A percentile compares a stretch with the other conserved stretches of the same genome.
Conservation (phyloP, 176 grass and related monocot genomes). For the Carex parvula region DNA sequence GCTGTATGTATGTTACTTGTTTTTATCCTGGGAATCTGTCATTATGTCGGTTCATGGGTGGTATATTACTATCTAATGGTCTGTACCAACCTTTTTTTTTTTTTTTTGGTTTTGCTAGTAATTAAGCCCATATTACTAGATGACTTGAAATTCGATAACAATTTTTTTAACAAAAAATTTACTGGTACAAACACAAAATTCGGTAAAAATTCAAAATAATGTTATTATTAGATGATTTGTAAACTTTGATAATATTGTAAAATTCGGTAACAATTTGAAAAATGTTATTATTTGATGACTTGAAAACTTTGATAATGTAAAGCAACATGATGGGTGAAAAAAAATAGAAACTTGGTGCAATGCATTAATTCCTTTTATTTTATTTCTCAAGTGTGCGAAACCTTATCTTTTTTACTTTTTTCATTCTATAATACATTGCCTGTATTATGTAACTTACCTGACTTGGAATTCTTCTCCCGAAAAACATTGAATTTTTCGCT, state of each 20-base stretch:
- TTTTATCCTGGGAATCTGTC: not conserved
- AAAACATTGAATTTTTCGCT: no score
- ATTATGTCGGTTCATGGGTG: not conserved
- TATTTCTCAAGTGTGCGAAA: not conserved
- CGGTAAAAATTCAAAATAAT: not conserved
- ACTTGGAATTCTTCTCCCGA: no score
- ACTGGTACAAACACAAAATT: not conserved
- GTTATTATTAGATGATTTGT: not conserved
- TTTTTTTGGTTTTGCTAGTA: no score
- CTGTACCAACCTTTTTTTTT: no score
- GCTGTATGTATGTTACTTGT: not conserved
- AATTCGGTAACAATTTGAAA: not conserved
- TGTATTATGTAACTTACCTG: slow-evolving; percentile 14
- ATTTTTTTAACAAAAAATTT: not conserved
- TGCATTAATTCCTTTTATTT: not conserved
- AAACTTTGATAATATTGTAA: not conserved
- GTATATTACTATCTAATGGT: no score
- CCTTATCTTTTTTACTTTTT: not conserved
- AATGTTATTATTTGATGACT: not conserved
- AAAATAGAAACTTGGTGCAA: not conserved
- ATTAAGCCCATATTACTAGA: not conserved
- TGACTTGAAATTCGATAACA: not conserved
- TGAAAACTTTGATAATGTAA: not conserved
- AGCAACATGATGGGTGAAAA: not conserved
- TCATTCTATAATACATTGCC: no score